These are phyloP conservation scores for Seiridium unicorne DNA, from an alignment of 2,329 filamentous ascomycete species.

Conservation along the genomic window DNA sequence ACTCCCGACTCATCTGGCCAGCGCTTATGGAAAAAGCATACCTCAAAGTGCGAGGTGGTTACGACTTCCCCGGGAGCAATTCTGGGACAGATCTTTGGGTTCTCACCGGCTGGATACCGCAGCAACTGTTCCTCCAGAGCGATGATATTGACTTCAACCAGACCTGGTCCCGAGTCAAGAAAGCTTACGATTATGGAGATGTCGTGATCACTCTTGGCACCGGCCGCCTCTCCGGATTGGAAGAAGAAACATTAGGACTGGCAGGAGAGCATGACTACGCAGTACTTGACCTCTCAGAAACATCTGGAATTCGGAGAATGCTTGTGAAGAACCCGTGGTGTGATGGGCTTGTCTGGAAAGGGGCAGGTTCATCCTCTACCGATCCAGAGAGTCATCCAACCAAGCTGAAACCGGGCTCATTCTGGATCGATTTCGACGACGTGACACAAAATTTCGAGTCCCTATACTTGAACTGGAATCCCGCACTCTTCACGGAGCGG, in stretches of 20 bases:
- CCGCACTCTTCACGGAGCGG: conserved; percentile 73
- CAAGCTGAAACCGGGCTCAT: conserved; percentile 64
- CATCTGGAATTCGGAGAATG: conserved; percentile 62
- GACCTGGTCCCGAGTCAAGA: conserved; percentile 76
- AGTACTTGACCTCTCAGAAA: conserved; percentile 72
- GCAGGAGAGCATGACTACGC: conserved; percentile 94
- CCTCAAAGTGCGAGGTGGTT: conserved; percentile 89
- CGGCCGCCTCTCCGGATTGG: conserved; percentile 71
- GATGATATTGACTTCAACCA: conserved; percentile 75
- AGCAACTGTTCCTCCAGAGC: conserved; percentile 88
- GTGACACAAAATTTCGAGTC: conserved; percentile 92
- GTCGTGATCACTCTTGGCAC: conserved; percentile 90
- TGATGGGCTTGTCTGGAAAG: conserved; percentile 73
- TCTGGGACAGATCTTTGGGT: conserved; percentile 94
- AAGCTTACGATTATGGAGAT: conserved; percentile 73
- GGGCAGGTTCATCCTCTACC: conserved; percentile 36
- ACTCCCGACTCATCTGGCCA: conserved; percentile 83
- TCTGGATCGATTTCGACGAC: conserved; percentile 90
- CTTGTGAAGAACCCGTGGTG: conserved; percentile 97
- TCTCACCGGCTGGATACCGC: conserved; percentile 92
- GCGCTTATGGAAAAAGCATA: conserved; percentile 95
- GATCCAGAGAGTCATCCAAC: conserved; percentile 20
- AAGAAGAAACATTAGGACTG: conserved; percentile 78
- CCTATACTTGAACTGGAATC: conserved; percentile 97
- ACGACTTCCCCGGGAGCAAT: conserved; percentile 97